Base-by-base conservation (phyloP, 768 basidiomycete genomes). In the Piloderma croceum region DNA sequence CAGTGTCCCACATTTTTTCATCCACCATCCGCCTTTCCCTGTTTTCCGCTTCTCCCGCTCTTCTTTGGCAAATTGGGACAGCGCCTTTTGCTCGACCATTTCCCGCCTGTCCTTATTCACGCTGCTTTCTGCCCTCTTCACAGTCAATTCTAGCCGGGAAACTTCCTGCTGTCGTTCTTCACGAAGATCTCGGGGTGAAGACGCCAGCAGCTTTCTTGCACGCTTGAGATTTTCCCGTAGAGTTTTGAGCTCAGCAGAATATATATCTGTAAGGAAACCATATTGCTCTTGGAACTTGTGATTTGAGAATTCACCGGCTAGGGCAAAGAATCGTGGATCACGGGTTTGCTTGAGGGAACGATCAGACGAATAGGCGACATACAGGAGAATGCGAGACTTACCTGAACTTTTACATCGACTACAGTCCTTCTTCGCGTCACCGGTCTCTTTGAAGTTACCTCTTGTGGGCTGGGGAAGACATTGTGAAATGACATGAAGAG, bases 1-100 rank as follows among this genome's bases (percentile, higher is more conserved):
- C 24, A 36, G 45, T 7, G 5, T 63, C 79, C 51, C 56, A 90
- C 92, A 65, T 47, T 79, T 67, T 65, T 94, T 96, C 74, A 94
- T 69, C 64, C 73, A 86, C 89, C 89, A 97, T 31, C 67, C 73
- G 4, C 75, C 72, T 64, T 97, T 97, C 3, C 92, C 92, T 38
- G 76, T 63, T 41, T 73, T 70, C 43, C 79, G 68, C 63, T 84
- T 90, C 46, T 71, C 65, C 11, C 58, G 52, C 60, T 77, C 81
- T 39, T 70, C 69, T 42, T 66, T 66, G 47, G 67, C 65, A 37
- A 59, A 60, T 29, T 54, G 58, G 9, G 53, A 50, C 40, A 94
- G 56, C 1, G 84, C 86, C 19, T 83, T 75, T 37, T 74, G 67
- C 52, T 92, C 83, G n/a, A 85, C 64, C 50, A 69, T 71, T 39